Evolutionary conservation across 768 basidiomycete genomes (phyloP).

Genomic region (Mycena filopes): DNA sequence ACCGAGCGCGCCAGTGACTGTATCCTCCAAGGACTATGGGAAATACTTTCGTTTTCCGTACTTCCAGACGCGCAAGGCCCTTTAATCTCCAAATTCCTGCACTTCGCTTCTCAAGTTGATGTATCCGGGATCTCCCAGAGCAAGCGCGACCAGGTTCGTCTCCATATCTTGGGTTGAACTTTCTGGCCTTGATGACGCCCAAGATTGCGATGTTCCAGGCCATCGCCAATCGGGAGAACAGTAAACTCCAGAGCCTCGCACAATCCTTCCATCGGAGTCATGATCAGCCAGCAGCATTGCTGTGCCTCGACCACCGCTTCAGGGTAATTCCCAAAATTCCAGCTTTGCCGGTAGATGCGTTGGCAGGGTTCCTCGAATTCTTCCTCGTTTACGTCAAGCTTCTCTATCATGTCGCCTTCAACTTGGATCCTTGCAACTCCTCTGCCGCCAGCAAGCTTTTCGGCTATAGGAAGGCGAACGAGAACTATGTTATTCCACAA

Average conservation of each 20-base stretch:
- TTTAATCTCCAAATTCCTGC: slow-evolving; percentile 36
- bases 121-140: slow-evolving; percentile 13
- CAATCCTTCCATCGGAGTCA: slow-evolving; percentile 37
- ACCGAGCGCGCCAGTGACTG: slow-evolving; percentile 50
- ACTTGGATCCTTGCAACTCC: slow-evolving; percentile 24
- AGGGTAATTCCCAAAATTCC: slow-evolving; percentile 37
- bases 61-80: slow-evolving; percentile 28
- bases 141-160: slow-evolving; percentile 30
- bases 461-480: slow-evolving; percentile 13
- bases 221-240: slow-evolving; percentile 37
- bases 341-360: slow-evolving; percentile 34
- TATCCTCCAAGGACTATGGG: slow-evolving; percentile 59
- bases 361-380: slow-evolving; percentile 41
- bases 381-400: slow-evolving; percentile 50
- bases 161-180: too few relatives aligned
- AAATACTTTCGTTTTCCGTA: slow-evolving; percentile 51
- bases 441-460: slow-evolving; percentile 18
- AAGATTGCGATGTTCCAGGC: slow-evolving; percentile 46
- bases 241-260: slow-evolving; percentile 45
- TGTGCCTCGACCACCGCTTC: slow-evolving; percentile 58
- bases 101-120: slow-evolving; percentile 34
- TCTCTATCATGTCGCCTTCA: slow-evolving; percentile 6
- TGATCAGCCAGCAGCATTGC: slow-evolving; percentile 46
- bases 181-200: not conserved
- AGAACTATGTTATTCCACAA: slow-evolving; percentile 26